phyloP scores from a whole-genome alignment of 306 rosid species.

The Cicer yamashitae region DNA sequence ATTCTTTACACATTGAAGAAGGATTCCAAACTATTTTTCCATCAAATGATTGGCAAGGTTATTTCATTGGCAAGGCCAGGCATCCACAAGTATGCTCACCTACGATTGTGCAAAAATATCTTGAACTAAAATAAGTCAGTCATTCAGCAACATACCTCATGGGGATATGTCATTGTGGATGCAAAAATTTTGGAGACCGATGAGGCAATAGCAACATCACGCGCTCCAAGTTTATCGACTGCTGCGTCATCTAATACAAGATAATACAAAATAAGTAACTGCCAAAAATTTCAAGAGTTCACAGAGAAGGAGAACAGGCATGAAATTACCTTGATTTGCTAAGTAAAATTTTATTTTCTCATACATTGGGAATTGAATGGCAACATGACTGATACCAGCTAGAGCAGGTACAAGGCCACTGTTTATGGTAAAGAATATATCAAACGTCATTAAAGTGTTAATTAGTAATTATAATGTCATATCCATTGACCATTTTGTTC shows the following conservation, averaged over 20 bases:
- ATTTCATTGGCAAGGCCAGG: slow-evolving; percentile 25
- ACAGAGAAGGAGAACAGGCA: slow-evolving; percentile 15
- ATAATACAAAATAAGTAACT: slow-evolving; percentile 27
- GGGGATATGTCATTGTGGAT: slow-evolving; percentile 88
- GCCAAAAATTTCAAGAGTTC: slow-evolving; percentile 17
- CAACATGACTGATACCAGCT: slow-evolving; percentile 91
- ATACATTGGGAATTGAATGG: slow-evolving; percentile 85
- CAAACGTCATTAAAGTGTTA: slow-evolving; percentile 28
- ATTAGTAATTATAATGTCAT: slow-evolving; percentile 11
- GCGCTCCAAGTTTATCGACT: slow-evolving; percentile 71
- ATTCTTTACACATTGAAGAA: slow-evolving; percentile 19
- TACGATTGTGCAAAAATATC: slow-evolving; percentile 25
- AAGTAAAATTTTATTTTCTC: slow-evolving; percentile 74
- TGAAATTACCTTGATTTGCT: slow-evolving; percentile 69
- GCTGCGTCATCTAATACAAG: slow-evolving; percentile 62
- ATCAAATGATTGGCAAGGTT: slow-evolving; percentile 23
- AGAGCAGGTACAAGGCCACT: slow-evolving; percentile 94
- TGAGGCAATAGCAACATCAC: slow-evolving; percentile 87
- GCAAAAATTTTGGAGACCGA: slow-evolving; percentile 90
- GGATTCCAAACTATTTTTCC: slow-evolving; percentile 1
- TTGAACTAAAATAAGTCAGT: slow-evolving; percentile 25
- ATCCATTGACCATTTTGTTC: slow-evolving; percentile 10
- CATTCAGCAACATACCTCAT: slow-evolving; percentile 66
- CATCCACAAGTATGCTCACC: slow-evolving; percentile 1
- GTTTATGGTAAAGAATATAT: slow-evolving; percentile 42